A percentile compares a stretch with the other conserved stretches of the same genome.
phyloP scores from a whole-genome alignment of 1,139 yeast genomes.

The Tardiomyces depauwii region DNA sequence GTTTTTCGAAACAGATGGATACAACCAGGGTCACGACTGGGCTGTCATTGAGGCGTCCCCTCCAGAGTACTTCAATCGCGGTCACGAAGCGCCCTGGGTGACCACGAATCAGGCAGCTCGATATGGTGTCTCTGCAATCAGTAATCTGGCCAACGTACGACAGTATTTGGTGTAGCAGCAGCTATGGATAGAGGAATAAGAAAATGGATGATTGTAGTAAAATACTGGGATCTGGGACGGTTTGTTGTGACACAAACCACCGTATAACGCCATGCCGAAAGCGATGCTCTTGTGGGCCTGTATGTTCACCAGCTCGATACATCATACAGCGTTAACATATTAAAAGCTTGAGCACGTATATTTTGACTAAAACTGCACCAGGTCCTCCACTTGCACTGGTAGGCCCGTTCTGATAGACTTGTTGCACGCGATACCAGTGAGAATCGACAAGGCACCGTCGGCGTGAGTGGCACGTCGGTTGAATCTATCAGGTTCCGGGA shows the following conservation, averaged over 20 bases:
- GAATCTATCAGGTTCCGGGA: slow-evolving; percentile 10
- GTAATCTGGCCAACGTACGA: slow-evolving; percentile 2
- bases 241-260: no score
- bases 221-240: no score
- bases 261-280: no score
- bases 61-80: slow-evolving; percentile 3
- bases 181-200: no score
- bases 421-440: slow-evolving; percentile 11
- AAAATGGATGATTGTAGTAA: no score
- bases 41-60: not conserved
- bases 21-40: not conserved
- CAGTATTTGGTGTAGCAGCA: not conserved
- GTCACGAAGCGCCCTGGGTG: slow-evolving; percentile 7
- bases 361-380: slow-evolving; percentile 4
- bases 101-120: slow-evolving; percentile 10
- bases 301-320: no score
- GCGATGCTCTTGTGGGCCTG: no score
- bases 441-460: slow-evolving; percentile 10
- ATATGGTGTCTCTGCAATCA: slow-evolving; percentile 9
- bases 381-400: slow-evolving; percentile 8
- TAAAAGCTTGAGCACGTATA: not conserved
- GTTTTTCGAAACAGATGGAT: slow-evolving; percentile 9
- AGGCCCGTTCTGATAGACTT: slow-evolving; percentile 8
- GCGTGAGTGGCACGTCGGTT: slow-evolving; percentile 10
- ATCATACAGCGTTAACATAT: no score